These are phyloP conservation scores for Vanrija sp. DNA, from an alignment of 1,284 basidiomycete species.

Conservation along the genomic window DNA sequence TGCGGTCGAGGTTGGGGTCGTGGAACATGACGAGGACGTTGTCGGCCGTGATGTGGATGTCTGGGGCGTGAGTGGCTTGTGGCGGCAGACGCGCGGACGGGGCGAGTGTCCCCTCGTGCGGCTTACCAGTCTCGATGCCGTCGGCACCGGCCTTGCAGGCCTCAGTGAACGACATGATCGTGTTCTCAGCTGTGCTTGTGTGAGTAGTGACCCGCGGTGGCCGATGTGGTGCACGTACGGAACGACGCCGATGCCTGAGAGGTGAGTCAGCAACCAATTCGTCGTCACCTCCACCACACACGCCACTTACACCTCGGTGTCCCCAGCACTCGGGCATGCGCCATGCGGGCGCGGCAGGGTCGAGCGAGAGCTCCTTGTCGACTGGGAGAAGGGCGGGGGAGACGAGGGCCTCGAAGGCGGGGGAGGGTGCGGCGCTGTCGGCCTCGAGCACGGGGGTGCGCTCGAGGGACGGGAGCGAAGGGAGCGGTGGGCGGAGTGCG, in stretches of 20 bases:
- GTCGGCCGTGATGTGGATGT: conserved; percentile 92
- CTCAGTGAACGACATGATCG: conserved; percentile 83
- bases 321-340: conserved; percentile 76
- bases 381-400: conserved; percentile 24
- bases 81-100: conserved; percentile 1
- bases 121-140: conserved; percentile 77
- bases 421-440: conserved; percentile 21
- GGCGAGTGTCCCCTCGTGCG: too few species aligned
- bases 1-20: conserved; percentile 65
- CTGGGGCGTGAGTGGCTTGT: conserved; percentile 51
- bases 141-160: conserved; percentile 90
- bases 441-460: conserved; percentile 26
- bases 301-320: conserved; percentile 75
- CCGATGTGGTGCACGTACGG: conserved; percentile 47
- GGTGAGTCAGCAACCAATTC: conserved; percentile 12
- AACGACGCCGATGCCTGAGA: conserved; percentile 73
- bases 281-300: not conserved
- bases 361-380: conserved; percentile 20
- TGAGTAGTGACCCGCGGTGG: not conserved
- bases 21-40: conserved; percentile 92
- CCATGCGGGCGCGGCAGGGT: conserved; percentile 14
- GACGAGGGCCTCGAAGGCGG: conserved; percentile 25
- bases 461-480: not conserved
- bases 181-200: conserved; percentile 66
- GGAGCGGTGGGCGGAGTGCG: too few species aligned